Evolutionary conservation across 208 protist species (phyloP).

Genomic region (Leishmania amazonensis): DNA sequence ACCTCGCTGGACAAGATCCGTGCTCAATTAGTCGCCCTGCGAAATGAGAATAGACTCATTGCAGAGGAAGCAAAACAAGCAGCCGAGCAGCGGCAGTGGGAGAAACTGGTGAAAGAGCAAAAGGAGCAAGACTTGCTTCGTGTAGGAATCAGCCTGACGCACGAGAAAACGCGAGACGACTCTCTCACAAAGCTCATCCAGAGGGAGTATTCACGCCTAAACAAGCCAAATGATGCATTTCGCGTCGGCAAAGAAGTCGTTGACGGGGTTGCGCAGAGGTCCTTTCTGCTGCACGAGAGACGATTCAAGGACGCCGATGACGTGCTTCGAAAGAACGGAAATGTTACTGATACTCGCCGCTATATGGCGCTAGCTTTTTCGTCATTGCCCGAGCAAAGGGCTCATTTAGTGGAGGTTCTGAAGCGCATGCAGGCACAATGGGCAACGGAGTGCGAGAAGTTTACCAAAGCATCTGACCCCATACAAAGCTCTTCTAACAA

Average conservation of each 20-base stretch:
- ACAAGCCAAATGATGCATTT: slow-evolving; percentile 62
- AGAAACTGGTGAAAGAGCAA: slow-evolving; percentile 7
- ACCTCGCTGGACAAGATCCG: slow-evolving; percentile 71
- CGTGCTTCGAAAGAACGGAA: slow-evolving; percentile 52
- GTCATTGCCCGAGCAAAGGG: slow-evolving; percentile 9
- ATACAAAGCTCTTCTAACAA: background rate
- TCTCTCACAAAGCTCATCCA: slow-evolving; percentile 17
- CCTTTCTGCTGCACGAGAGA: slow-evolving; percentile 31
- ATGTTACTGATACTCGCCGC: slow-evolving; percentile 37
- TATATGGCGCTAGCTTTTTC: slow-evolving; percentile 64
- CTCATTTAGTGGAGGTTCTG: slow-evolving; percentile 15
- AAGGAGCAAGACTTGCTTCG: slow-evolving; percentile 7
- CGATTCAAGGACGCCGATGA: slow-evolving; percentile 69
- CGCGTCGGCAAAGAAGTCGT: slow-evolving; percentile 60
- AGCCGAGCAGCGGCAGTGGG: slow-evolving; percentile 19
- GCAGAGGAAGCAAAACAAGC: slow-evolving; percentile 8
- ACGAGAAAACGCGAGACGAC: background rate
- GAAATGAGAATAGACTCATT: slow-evolving; percentile 19
- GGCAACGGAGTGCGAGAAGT: slow-evolving; percentile 12
- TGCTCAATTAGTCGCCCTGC: slow-evolving; percentile 41
- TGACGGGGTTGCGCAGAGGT: slow-evolving; percentile 41
- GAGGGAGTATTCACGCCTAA: slow-evolving; percentile 13
- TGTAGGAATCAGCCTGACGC: background rate
- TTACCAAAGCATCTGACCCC: background rate
- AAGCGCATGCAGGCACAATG: slow-evolving; percentile 13